Conservation (phyloP, 345 rosid species). For the Psidium guajava region DNA sequence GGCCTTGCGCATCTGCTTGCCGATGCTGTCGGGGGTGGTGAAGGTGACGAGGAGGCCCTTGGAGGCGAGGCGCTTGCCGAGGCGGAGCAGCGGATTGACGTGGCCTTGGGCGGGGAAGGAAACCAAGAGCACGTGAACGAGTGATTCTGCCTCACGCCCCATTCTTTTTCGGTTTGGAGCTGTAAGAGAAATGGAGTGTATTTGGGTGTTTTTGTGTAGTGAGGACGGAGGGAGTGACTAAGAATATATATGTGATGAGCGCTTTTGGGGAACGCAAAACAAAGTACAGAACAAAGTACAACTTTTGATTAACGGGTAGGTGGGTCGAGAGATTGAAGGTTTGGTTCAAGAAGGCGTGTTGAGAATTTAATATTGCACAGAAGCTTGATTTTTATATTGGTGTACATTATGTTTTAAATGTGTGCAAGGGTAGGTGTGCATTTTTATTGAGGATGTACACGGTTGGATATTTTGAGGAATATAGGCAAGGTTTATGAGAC, state of each 20-base stretch:
- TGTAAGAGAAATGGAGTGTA: neutral
- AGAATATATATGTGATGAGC: neutral
- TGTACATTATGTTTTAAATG: no score
- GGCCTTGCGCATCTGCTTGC: slow-evolving; percentile 40
- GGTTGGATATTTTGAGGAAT: no score
- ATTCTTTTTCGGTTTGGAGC: slow-evolving; percentile 1
- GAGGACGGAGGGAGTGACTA: neutral
- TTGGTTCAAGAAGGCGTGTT: neutral
- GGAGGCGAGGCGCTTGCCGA: slow-evolving; percentile 72
- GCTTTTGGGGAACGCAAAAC: neutral
- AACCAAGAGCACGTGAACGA: slow-evolving; percentile 50
- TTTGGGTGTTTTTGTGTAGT: neutral
- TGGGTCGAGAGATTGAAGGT: neutral
- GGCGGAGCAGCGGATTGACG: slow-evolving; percentile 68
- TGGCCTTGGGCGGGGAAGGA: slow-evolving; percentile 88
- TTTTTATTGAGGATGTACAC: no score
- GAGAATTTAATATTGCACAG: no score
- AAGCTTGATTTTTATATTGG: no score
- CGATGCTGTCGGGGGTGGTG: slow-evolving; percentile 32
- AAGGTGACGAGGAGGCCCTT: slow-evolving; percentile 71
- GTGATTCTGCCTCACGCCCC: slow-evolving; percentile 18
- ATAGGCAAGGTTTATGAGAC: no score
- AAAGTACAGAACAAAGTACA: no score
- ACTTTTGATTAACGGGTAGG: neutral
- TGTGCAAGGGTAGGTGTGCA: no score